A percentile compares a stretch with the other conserved stretches of the same genome.
phyloP scores from a whole-genome alignment of 176 grass and related monocot species.

The Eragrostis curvula region DNA sequence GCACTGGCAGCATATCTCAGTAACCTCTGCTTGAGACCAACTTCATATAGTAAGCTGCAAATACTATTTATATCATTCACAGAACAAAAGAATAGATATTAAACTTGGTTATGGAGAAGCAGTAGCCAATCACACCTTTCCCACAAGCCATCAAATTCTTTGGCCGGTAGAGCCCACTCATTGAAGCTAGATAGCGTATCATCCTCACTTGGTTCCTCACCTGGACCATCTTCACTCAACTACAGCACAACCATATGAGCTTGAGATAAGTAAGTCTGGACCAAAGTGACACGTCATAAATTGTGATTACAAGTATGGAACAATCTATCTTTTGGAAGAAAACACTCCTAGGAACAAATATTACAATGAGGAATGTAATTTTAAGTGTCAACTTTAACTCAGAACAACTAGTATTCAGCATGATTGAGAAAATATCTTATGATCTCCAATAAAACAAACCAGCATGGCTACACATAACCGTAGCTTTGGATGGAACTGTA shows the following conservation, averaged over 20 bases:
- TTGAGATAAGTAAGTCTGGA: slow-evolving; percentile 31
- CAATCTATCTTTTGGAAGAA: slow-evolving; percentile 12
- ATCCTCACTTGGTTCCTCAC: slow-evolving; percentile 90
- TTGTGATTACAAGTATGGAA: slow-evolving; percentile 1
- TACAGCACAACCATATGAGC: slow-evolving; percentile 45
- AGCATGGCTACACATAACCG: background rate
- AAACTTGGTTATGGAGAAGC: slow-evolving; percentile 24
- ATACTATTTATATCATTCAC: slow-evolving; percentile 32
- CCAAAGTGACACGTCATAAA: background rate
- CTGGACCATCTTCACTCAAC: slow-evolving; percentile 97
- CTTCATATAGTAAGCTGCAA: slow-evolving; percentile 96
- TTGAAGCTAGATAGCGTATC: slow-evolving; percentile 94
- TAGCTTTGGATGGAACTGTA: background rate
- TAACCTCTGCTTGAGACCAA: slow-evolving; percentile 93
- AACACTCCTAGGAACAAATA: background rate
- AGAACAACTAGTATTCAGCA: slow-evolving; percentile 10
- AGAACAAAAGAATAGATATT: slow-evolving; percentile 11
- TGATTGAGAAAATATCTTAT: slow-evolving; percentile 18
- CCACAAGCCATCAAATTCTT: slow-evolving; percentile 99
- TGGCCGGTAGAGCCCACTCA: slow-evolving; percentile 89
- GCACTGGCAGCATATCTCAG: slow-evolving; percentile 97
- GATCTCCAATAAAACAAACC: slow-evolving; percentile 29
- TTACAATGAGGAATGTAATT: slow-evolving; percentile 14
- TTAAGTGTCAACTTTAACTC: background rate
- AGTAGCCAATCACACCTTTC: slow-evolving; percentile 65